Evolutionary conservation across 805 yeast species (phyloP).

Genomic region (Brettanomyces custersianus): DNA sequence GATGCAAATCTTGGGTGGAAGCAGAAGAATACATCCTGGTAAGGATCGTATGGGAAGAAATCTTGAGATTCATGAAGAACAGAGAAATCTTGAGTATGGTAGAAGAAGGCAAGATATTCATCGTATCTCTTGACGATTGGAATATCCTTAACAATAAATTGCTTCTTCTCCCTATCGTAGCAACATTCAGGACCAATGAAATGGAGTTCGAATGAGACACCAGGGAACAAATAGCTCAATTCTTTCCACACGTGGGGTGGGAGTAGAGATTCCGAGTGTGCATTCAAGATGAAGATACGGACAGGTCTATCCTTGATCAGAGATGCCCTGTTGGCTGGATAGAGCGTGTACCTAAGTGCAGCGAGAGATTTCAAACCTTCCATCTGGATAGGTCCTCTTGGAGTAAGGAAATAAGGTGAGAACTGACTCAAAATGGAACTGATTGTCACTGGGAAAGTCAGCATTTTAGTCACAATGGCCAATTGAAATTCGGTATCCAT

Average conservation of each 20-base stretch:
- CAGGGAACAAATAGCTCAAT: conserved; percentile 76
- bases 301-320: conserved; percentile 77
- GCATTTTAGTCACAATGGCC: conserved; percentile 91
- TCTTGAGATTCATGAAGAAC: conserved; percentile 87
- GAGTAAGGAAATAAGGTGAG: conserved; percentile 75
- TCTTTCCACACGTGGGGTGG: conserved; percentile 97
- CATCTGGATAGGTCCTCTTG: conserved; percentile 78
- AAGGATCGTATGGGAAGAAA: conserved; percentile 97
- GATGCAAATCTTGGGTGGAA: conserved; percentile 95
- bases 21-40: conserved; percentile 81
- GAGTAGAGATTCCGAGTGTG: conserved; percentile 86
- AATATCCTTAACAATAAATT: conserved; percentile 47
- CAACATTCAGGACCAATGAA: conserved; percentile 91
- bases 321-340: conserved; percentile 57
- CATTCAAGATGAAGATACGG: conserved; percentile 82
- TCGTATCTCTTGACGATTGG: conserved; percentile 72
- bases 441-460: conserved; percentile 87
- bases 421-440: conserved; percentile 75
- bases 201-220: conserved; percentile 73
- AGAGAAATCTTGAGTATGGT: conserved; percentile 88
- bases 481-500: conserved; percentile 96
- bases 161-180: conserved; percentile 61
- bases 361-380: conserved; percentile 93
- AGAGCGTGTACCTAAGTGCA: conserved; percentile 83
- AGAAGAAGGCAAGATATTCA: conserved; percentile 60